Evolutionary conservation across 257 asterid species (phyloP).

Genomic region (Nicotiana tabacum): DNA sequence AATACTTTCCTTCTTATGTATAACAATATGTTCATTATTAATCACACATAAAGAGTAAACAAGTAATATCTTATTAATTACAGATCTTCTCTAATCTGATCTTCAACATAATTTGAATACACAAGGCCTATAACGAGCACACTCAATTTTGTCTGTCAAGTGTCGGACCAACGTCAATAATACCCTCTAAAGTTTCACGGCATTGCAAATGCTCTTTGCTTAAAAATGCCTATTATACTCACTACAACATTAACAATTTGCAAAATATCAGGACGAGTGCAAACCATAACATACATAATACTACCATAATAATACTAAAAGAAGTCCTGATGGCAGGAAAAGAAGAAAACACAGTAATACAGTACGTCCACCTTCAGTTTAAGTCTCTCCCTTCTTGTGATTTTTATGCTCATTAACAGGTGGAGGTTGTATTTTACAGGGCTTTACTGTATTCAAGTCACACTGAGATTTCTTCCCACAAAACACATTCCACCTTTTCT

Average conservation of each 20-base stretch:
- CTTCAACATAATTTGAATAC: not conserved
- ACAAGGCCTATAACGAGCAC: not conserved
- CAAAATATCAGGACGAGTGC: not conserved
- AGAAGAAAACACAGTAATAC: not conserved
- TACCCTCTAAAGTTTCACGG: not conserved
- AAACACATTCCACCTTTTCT: conserved; percentile 14
- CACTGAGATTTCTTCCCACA: conserved; percentile 10
- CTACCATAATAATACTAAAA: not conserved
- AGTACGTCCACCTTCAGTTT: not conserved
- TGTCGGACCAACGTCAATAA: not conserved
- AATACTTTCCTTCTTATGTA: too few relatives aligned
- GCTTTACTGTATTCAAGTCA: not conserved
- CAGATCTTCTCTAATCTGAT: not conserved
- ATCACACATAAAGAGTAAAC: not conserved
- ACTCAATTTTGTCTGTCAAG: not conserved
- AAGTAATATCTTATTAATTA: not conserved
- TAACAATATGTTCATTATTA: too few relatives aligned
- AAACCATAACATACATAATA: not conserved
- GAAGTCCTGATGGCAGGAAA: not conserved
- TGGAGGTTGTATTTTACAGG: not conserved
- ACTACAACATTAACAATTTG: not conserved
- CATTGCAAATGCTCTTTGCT: not conserved
- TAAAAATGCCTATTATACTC: not conserved
- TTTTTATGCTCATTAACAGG: not conserved
- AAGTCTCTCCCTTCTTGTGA: not conserved